Evolutionary conservation across 257 asterid genomes (phyloP), one percentile per base, ranked within the genome.

Genomic region (Verbascum thapsus): DNA sequence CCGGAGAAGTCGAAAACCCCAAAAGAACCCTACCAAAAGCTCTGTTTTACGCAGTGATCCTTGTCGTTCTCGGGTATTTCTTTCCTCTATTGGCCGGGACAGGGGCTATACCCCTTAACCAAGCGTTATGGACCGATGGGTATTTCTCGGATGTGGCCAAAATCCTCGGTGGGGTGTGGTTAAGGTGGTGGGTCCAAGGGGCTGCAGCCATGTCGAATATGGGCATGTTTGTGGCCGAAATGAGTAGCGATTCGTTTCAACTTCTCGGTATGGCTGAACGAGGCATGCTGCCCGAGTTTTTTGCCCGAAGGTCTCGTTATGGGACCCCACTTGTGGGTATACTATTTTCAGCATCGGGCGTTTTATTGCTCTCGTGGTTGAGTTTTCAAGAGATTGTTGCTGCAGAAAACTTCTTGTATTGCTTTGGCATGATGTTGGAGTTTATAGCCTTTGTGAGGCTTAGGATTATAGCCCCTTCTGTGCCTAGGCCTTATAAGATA

Each of bases 251-350:
- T 52, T 85, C 95, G 0, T 85, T 85, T 63, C 95, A 85, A 80
- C 88, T 85, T 17, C 88, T 85, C 0, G 95, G 95, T 15, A 85
- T 85, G 95, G 95, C 95, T 6, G 95, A 85, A 68, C 35, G 95
- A 50, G 95, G 95, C 63, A 81, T 85, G 88, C 70, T 85, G 5
- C 95, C 95, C 0, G 79, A 69, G 65, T 64, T 78, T 20, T 85
- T 85, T 41, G 90, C 81, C 0, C 73, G 51, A 65, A 69, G 95
- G 65, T 85, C 95, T 5, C 80, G 83, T 3, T 58, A 85, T 5
- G 95, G 95, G 22, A 85, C 95, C 54, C 95, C 95, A 15, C 19
- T 79, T 0, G 70, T 81, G 10, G 95, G 90, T 45, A 85, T 85
- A 6, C 62, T 85, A 42, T 79, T 80, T 55, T 85, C 95, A 0